phyloP scores from a whole-genome alignment of 768 basidiomycete species.

The Sarcomyxa edulis region DNA sequence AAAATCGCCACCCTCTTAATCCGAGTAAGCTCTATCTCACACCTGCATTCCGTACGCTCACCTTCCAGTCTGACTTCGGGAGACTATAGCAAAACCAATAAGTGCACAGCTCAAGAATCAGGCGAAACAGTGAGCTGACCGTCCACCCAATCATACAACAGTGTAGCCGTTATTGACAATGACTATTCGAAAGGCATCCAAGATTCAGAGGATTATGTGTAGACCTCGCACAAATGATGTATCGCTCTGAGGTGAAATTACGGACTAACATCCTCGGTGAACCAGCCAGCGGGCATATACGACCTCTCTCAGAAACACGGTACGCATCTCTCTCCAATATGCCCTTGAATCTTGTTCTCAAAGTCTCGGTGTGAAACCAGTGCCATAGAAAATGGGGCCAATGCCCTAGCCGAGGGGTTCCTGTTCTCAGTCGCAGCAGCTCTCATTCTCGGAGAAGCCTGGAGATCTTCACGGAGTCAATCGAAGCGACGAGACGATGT shows the following conservation, averaged over 20 bases:
- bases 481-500: constrained; percentile 68
- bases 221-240: constrained; percentile 69
- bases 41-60: background rate
- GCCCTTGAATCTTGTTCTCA: background rate
- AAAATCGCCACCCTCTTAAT: constrained; percentile 74
- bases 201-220: constrained; percentile 69
- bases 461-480: constrained; percentile 65
- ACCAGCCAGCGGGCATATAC: constrained; percentile 60
- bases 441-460: constrained; percentile 74
- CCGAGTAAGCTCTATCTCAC: constrained; percentile 41
- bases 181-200: constrained; percentile 47
- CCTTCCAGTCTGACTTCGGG: constrained; percentile 5
- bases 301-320: constrained; percentile 75
- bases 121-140: constrained; percentile 56
- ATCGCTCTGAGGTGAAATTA: constrained; percentile 66
- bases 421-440: constrained; percentile 71
- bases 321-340: constrained; percentile 24
- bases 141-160: background rate
- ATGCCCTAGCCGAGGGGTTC: constrained; percentile 80
- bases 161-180: constrained; percentile 3
- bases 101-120: constrained; percentile 62
- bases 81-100: constrained; percentile 88
- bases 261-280: constrained; percentile 77
- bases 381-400: constrained; percentile 84
- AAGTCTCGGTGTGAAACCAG: no score